Percentiles rank a stretch among this genome's conserved stretches.
Conservation (phyloP, 352 stramenopile species). For the Globisporangium orthogonon region DNA sequence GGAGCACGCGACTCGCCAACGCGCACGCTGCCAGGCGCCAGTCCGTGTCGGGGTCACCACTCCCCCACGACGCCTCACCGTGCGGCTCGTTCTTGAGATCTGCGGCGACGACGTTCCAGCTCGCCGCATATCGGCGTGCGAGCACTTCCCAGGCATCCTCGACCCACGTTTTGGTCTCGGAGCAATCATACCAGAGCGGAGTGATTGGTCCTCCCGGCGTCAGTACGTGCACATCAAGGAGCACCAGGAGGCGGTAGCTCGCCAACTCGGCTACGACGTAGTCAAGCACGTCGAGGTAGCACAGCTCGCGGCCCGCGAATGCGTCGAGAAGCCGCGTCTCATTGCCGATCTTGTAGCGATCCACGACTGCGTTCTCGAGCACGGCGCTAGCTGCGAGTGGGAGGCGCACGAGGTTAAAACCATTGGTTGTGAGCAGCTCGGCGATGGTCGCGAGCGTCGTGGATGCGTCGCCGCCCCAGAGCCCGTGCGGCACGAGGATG, state of each 20-base stretch:
- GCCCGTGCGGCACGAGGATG: slow-evolving; percentile 48
- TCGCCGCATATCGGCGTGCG: slow-evolving; percentile 21
- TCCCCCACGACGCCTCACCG: slow-evolving; percentile 39
- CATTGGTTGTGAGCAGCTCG: slow-evolving; percentile 24
- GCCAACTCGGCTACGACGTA: slow-evolving; percentile 30
- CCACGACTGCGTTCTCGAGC: slow-evolving; percentile 22
- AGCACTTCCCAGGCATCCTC: slow-evolving; percentile 30
- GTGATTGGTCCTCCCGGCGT: slow-evolving; percentile 26
- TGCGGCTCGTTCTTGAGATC: slow-evolving; percentile 62
- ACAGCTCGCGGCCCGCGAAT: slow-evolving; percentile 24
- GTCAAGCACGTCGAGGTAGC: slow-evolving; percentile 52
- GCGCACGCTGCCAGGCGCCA: slow-evolving; percentile 35
- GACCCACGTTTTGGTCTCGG: slow-evolving; percentile 17
- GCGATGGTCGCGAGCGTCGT: slow-evolving; percentile 36
- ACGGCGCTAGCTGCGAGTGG: slow-evolving; percentile 43
- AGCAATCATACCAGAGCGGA: slow-evolving; percentile 34
- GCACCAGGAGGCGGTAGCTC: slow-evolving; percentile 26
- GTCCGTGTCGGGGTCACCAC: slow-evolving; percentile 26
- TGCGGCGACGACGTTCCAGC: slow-evolving; percentile 43
- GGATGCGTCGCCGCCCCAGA: slow-evolving; percentile 48
- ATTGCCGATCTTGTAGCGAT: slow-evolving; percentile 40
- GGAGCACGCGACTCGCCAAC: slow-evolving; percentile 20
- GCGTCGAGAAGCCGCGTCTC: slow-evolving; percentile 20
- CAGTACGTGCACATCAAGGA: slow-evolving; percentile 50
- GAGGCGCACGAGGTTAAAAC: slow-evolving; percentile 49